A percentile compares a stretch with the other conserved stretches of the same genome.
phyloP scores from a whole-genome alignment of 257 asterid genomes.

The Pogostemon cablin region DNA sequence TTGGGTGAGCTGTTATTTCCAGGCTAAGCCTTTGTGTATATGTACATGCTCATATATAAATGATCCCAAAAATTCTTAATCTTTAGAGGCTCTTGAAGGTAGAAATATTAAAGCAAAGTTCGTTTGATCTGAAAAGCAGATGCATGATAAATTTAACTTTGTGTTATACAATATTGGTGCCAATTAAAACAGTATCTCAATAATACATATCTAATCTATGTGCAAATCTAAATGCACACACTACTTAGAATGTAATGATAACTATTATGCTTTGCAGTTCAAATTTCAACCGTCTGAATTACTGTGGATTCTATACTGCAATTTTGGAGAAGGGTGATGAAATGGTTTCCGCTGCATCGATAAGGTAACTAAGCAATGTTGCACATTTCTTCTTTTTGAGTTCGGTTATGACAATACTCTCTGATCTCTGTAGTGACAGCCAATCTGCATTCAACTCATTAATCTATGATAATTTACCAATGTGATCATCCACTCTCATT shows the following conservation, averaged over 20 bases:
- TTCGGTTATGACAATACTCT: no score
- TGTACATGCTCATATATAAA: background rate
- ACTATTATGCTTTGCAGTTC: slow-evolving; percentile 49
- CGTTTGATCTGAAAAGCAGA: background rate
- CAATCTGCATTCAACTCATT: background rate
- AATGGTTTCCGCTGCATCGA: slow-evolving; percentile 75
- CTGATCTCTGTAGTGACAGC: no score
- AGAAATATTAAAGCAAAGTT: background rate
- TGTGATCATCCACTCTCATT: no score
- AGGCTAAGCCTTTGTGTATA: slow-evolving; percentile 8
- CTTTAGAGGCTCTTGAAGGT: slow-evolving; percentile 21
- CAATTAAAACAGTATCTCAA: background rate
- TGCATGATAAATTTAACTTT: background rate
- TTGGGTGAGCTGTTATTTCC: slow-evolving; percentile 70
- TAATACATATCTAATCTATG: no score
- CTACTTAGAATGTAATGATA: slow-evolving; percentile 24
- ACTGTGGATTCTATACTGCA: slow-evolving; percentile 72
- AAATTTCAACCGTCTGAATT: slow-evolving; percentile 80
- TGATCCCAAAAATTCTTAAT: slow-evolving; percentile 5
- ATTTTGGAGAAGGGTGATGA: slow-evolving; percentile 95
- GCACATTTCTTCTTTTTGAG: background rate
- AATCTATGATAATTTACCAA: no score
- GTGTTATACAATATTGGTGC: background rate
- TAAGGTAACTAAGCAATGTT: slow-evolving; percentile 56
- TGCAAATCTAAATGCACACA: background rate